Evolutionary conservation across 2,329 filamentous ascomycete species (phyloP).

Genomic region (Tolypocladium cylindrosporum): DNA sequence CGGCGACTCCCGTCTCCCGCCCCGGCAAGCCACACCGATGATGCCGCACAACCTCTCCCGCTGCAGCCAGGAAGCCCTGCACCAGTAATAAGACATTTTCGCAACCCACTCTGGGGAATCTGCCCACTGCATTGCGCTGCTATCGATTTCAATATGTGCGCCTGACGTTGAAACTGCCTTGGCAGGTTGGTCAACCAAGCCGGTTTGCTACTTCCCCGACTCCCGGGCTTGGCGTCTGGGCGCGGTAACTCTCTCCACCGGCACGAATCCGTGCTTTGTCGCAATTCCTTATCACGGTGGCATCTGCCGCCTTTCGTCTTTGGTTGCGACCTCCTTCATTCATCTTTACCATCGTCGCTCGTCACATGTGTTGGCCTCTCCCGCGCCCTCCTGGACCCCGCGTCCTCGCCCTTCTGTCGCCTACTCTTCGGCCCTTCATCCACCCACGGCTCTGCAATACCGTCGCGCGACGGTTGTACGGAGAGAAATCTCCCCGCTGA

Average conservation of each 20-base stretch:
- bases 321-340: no score
- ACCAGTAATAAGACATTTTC: background rate
- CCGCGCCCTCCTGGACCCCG: background rate
- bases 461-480: background rate
- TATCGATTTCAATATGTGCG: background rate
- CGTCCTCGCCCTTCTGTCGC: background rate
- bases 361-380: background rate
- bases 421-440: background rate
- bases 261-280: background rate
- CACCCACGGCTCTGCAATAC: background rate
- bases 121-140: background rate
- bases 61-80: background rate
- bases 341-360: background rate
- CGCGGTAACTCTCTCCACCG: background rate
- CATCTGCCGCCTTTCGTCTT: background rate
- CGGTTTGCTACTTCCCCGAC: background rate
- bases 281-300: background rate
- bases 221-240: background rate
- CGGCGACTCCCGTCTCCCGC: background rate
- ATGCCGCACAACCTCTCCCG: background rate
- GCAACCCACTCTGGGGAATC: background rate
- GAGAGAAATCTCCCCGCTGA: background rate
- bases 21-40: background rate
- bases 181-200: background rate
- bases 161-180: background rate